A percentile compares a stretch with the other conserved stretches of the same genome.
phyloP scores from a whole-genome alignment of 164 flowering plant species.

The Nymphaea colorata region DNA sequence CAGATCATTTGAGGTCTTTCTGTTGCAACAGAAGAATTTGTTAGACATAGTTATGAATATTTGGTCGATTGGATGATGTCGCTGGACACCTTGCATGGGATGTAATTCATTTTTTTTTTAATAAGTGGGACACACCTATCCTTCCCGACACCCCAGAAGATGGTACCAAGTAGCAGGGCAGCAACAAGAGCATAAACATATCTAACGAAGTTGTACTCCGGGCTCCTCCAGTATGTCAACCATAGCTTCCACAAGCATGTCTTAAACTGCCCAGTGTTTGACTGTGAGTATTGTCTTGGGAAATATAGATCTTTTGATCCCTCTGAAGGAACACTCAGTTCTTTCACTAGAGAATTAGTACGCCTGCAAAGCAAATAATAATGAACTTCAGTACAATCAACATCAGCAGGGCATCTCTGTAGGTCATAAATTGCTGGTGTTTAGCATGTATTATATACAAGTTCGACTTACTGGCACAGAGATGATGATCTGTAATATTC shows the following conservation, averaged over 20 bases:
- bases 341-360: constrained; percentile 65
- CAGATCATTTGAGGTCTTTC: constrained; percentile 43
- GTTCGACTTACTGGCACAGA: constrained; percentile 53
- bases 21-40: constrained; percentile 15
- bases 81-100: too few relatives aligned
- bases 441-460: too few relatives aligned
- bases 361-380: constrained; percentile 23
- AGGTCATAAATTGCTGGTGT: too few relatives aligned
- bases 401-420: too few relatives aligned
- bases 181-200: constrained; percentile 54
- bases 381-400: too few relatives aligned
- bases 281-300: constrained; percentile 52
- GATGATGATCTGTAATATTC: constrained; percentile 61
- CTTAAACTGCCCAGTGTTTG: constrained; percentile 71
- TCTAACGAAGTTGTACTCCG: constrained; percentile 83
- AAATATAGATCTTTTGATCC: constrained; percentile 75
- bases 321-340: constrained; percentile 55
- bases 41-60: not conserved
- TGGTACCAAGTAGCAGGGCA: constrained; percentile 64
- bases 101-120: too few relatives aligned
- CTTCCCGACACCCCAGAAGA: constrained; percentile 73
- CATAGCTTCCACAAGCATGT: constrained; percentile 93
- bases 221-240: constrained; percentile 95
- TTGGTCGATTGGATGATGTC: too few relatives aligned
- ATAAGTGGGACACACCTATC: constrained; percentile 26